Base-by-base conservation (phyloP, 2,329 filamentous ascomycete genomes). In the Lasiodiplodia citricola region DNA sequence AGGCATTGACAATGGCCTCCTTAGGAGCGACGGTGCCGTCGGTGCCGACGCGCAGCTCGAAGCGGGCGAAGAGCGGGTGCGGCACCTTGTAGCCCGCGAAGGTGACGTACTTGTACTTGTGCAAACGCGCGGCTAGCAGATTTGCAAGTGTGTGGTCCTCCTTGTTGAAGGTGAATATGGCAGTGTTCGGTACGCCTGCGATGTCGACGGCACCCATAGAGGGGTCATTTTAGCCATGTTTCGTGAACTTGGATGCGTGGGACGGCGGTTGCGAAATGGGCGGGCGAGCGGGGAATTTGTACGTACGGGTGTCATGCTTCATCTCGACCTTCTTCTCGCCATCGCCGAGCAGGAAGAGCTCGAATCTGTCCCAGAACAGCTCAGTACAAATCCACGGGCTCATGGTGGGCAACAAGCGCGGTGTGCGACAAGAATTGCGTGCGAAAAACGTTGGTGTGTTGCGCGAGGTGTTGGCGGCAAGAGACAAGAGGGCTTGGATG, bases 71-170 rank as follows among this genome's bases (percentile, higher is more conserved):
- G 63, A 83, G 75, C 37, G 80, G 74, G 76, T 82, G 79, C 50
- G 79, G 78, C 54, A 87, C 89, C 82, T 96, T 96, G 86, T 99
- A 99, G 14, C 92, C 96, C 70, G 94, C 90, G 86, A 98, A 97
- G 74, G 91, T 85, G 74, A 99, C 92, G 78, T 96, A 91, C 21
- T 89, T 87, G 75, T 93, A 91, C 79, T 92, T 90, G 83, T 96
- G 90, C 68, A 99, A 91, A 75, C 95, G 92, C 76, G 93, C 90
- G 58, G 91, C 88, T 68, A 99, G 87, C 68, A 99, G 87, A 80
- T 99, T 97, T 74, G 91, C 96, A 31, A 99, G 88, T 1, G 95
- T 97, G 82, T 97, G 95, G 75, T 99, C 96, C 80, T 99, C 96
- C 81, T 97, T 98, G 82, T 93, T 93, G 82, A 99, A 90, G 69